Evolutionary conservation across 345 rosid species (phyloP).

Genomic region (Gossypium mustelinum): DNA sequence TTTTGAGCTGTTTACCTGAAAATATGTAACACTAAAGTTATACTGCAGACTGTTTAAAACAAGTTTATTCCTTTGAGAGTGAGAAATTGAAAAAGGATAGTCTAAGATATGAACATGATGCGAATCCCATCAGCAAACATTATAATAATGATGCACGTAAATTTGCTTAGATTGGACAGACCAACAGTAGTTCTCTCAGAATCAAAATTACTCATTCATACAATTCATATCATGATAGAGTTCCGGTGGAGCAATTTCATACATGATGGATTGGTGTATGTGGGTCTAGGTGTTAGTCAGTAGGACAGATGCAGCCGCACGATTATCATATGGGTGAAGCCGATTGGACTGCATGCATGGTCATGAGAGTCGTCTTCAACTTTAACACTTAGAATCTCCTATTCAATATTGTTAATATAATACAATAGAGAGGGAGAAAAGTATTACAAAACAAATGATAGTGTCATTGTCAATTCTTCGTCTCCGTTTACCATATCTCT

Average conservation of each 20-base stretch:
- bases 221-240: too few relatives aligned
- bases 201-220: too few relatives aligned
- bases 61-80: too few relatives aligned
- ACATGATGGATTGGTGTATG: background rate
- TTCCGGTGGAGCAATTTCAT: background rate
- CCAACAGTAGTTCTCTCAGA: background rate
- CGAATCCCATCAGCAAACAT: too few relatives aligned
- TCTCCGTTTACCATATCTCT: background rate
- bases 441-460: background rate
- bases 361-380: background rate
- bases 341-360: background rate
- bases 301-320: too few relatives aligned
- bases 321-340: background rate
- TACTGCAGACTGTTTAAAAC: too few relatives aligned
- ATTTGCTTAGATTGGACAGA: background rate
- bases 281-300: too few relatives aligned
- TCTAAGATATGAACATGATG: too few relatives aligned
- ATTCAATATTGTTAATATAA: too few relatives aligned
- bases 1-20: background rate
- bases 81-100: background rate
- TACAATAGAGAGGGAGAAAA: background rate
- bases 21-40: too few relatives aligned
- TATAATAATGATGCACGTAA: too few relatives aligned
- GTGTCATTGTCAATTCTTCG: background rate
- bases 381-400: too few relatives aligned